phyloP scores from a whole-genome alignment of 2,329 filamentous ascomycete genomes.

The Stachybotrys elegans region DNA sequence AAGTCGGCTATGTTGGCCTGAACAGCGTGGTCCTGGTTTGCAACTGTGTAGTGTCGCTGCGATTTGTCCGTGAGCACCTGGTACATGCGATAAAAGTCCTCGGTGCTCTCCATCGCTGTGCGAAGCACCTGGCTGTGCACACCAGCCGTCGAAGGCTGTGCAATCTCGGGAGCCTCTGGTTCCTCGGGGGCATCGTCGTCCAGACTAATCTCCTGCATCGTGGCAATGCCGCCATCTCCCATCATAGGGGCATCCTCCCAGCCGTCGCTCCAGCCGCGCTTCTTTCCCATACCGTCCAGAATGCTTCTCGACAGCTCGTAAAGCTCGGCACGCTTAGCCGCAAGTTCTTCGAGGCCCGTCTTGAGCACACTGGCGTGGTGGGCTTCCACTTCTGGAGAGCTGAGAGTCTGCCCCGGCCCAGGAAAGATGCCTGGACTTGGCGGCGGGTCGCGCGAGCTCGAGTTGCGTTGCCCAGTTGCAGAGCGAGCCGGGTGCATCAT shows the following conservation, averaged over 20 bases:
- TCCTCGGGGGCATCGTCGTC: constrained; percentile 30
- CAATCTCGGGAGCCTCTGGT: constrained; percentile 6
- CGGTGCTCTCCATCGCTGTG: constrained; percentile 54
- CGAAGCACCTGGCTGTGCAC: constrained; percentile 47
- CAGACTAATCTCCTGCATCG: constrained; percentile 55
- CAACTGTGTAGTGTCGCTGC: constrained; percentile 75
- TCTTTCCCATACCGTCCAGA: constrained; percentile 67
- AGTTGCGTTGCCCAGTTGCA: constrained; percentile 54
- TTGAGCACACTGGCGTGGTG: constrained; percentile 48
- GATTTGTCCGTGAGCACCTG: constrained; percentile 80
- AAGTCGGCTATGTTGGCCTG: constrained; percentile 78
- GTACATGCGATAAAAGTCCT: constrained; percentile 62
- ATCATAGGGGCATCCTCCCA: constrained; percentile 60
- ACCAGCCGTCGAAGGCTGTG: constrained; percentile 23
- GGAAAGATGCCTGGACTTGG: constrained; percentile 51
- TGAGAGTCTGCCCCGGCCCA: constrained; percentile 34
- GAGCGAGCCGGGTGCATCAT: constrained; percentile 66
- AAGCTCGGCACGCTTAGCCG: constrained; percentile 77
- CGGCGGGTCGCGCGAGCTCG: constrained; percentile 31
- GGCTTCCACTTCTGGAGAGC: constrained; percentile 32
- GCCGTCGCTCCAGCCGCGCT: constrained; percentile 69
- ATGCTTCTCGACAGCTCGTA: constrained; percentile 75
- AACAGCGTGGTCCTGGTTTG: constrained; percentile 71
- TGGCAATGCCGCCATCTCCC: constrained; percentile 35
- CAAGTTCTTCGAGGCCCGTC: constrained; percentile 71